A percentile compares a stretch with the other conserved stretches of the same genome.
These are phyloP conservation scores for Arthrobotrys sinensis DNA, from an alignment of 2,329 filamentous ascomycete species.

Conservation along the genomic window DNA sequence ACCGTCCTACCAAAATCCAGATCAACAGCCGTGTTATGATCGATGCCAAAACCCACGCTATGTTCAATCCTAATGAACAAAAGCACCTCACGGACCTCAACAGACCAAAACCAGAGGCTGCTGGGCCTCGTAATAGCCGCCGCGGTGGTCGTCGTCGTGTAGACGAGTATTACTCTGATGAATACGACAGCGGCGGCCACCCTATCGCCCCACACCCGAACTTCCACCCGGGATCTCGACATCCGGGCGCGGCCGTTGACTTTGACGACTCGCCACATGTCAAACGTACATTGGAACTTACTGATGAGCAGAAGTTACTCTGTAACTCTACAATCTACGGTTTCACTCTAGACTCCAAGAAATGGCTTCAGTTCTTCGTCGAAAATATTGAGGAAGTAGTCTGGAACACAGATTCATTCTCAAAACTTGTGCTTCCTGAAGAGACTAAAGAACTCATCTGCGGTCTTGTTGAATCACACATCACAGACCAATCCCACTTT, in stretches of 20 bases:
- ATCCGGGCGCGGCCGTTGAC: not conserved
- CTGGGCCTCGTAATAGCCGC: not conserved
- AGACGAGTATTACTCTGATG: not conserved
- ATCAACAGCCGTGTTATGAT: slow-evolving; percentile 91
- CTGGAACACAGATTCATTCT: slow-evolving; percentile 66
- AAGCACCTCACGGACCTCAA: slow-evolving; percentile 23
- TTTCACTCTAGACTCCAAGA: slow-evolving; percentile 49
- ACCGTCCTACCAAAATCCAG: slow-evolving; percentile 81
- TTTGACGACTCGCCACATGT: slow-evolving; percentile 24
- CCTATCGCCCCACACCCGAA: not conserved
- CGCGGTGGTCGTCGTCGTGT: not conserved
- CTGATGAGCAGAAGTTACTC: slow-evolving; percentile 45
- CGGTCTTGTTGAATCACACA: slow-evolving; percentile 71
- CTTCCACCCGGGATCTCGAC: not conserved
- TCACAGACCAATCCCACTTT: slow-evolving; percentile 68
- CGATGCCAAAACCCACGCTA: slow-evolving; percentile 84
- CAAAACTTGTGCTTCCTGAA: slow-evolving; percentile 65
- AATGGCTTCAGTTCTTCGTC: slow-evolving; percentile 62
- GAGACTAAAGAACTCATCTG: slow-evolving; percentile 66
- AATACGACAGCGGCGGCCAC: not conserved
- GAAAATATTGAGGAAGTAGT: slow-evolving; percentile 65
- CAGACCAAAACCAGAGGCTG: not conserved
- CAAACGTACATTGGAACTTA: slow-evolving; percentile 29
- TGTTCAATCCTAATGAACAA: slow-evolving; percentile 80
- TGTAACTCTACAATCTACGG: slow-evolving; percentile 39